Base-by-base conservation (phyloP, 805 yeast species). In the Clavispora santaluciae region DNA sequence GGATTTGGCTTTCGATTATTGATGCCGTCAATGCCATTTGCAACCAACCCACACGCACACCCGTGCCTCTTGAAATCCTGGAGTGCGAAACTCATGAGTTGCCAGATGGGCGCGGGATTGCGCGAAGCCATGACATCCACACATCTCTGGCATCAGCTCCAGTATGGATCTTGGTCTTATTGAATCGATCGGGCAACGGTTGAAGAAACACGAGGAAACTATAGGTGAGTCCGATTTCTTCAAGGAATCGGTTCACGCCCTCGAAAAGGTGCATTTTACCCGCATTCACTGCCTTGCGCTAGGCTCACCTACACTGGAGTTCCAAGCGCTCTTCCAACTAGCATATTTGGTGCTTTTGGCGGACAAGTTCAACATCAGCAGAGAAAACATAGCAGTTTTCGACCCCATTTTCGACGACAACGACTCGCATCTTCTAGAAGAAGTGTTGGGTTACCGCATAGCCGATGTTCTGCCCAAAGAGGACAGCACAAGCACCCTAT, bases 271-370 rank as follows among this genome's bases (percentile, higher is more conserved):
- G 9, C 9, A n/a, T 5, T 30, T 55, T 24, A 42, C 49, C 4
- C 49, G 43, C 21, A 70, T 86, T 45, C 64, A 88, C 50, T 85
- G 91, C 51, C 59, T 86, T 22, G 95, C 91, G 0, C 62, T 86
- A 16, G 95, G 95, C 0, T 70, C 79, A 5, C 84, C 87, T 4
- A 59, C 74, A 11, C 74, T 73, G 6, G 81, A 77, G 40, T 57
- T 53, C n/a, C 74, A 76, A 18, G 83, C 91, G 1, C 61, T 78
- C 30, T 83, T 73, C 56, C 95, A 86, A 59, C 55, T 84, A 8
- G 89, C 88, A 1, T 57, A 78, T 36, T 55, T 84, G 20, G 41
- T 64, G n/a, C 66, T 72, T 15, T 30, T 84, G 2, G 56, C 58
- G 0, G 60, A 60, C 2, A 21, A 41, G 4, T 44, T 52, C 3